Evolutionary conservation across 108 stramenopile species (phyloP).

Genomic region (Cyclostephanos tholiformis): DNA sequence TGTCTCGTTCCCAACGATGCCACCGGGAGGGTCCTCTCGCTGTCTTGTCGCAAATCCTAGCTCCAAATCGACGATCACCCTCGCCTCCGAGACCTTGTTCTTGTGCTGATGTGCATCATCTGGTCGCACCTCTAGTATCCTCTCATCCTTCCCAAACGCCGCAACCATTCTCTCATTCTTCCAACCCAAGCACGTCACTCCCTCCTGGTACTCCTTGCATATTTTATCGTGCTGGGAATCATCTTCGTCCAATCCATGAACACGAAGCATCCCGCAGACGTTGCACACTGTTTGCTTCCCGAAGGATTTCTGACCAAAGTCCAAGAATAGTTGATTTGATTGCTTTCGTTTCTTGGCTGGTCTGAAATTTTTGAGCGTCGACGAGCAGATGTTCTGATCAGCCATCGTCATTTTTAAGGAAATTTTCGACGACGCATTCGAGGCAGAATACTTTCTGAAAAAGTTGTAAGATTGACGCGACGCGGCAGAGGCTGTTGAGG

Average conservation of each 20-base stretch:
- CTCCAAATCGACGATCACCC: conserved; percentile 61
- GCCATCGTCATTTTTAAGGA: neutral
- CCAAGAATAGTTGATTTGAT: conserved; percentile 69
- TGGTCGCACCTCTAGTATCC: conserved; percentile 54
- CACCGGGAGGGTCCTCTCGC: neutral
- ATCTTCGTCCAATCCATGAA: conserved; percentile 75
- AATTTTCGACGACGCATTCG: neutral
- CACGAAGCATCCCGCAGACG: conserved; percentile 74
- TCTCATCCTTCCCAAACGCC: conserved; percentile 20
- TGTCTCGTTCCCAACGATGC: conserved; percentile 24
- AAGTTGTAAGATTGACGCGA: neutral
- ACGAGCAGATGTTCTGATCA: neutral
- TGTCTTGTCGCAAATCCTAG: conserved; percentile 53
- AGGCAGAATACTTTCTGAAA: conserved; percentile 11
- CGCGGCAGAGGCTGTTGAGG: neutral
- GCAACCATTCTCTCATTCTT: conserved; percentile 36
- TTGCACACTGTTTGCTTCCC: conserved; percentile 65
- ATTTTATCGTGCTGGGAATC: conserved; percentile 52
- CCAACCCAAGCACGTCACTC: conserved; percentile 57
- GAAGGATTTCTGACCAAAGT: conserved; percentile 78
- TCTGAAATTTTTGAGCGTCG: neutral
- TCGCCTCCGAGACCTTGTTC: conserved; percentile 54
- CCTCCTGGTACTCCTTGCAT: conserved; percentile 59
- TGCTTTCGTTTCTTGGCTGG: neutral
- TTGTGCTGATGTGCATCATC: conserved; percentile 42